Base-by-base conservation (phyloP, 129 eudicot species). In the carrot (Daucus carota) region DNA sequence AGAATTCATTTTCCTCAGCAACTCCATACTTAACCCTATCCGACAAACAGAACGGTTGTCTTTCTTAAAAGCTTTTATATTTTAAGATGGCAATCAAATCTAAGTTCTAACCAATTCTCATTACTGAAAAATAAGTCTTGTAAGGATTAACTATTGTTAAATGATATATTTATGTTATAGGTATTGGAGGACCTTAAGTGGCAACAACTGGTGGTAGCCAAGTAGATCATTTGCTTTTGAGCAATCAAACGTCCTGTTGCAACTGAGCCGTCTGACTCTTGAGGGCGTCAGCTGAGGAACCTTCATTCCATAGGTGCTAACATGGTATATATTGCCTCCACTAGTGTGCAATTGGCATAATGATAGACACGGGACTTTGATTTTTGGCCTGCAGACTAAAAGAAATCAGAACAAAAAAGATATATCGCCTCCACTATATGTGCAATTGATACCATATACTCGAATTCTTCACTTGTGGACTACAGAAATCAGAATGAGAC, bases 271-370 rank as follows among this genome's bases (percentile, higher is more conserved):
- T 74, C 92, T 88, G 84, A 94, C 80, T 85, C 97, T 87, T 67
- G 99, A 91, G 80, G 99, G 99, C 41, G 93, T 94, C 82, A 91
- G 66, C 67, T 91, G 97, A 11, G 97, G 99, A 48, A 79, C 97
- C 81, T 84, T 86, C 99, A 91, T 94, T 38, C 99, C 97, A 74
- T 82, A 91, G n/a, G 92, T 24, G 89, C 94, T 41, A 91, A 80
- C 33, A 83, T 26, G 68, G 78, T 88, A 80, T 89, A 91, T 6
- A 79, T 79, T 70, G 65, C 38, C 83, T 89, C 90, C 75, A 86
- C 87, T 77, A 94, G 20, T 82, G 81, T 47, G 92, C 99, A 77
- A 94, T 86, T 31, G 87, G 88, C 94, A 87, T 91, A 85, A 91
- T 78, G 38, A 89, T 78, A 84, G 57, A 80, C 6, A 82, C 88